These are phyloP conservation scores for Sonneratia alba DNA, from an alignment of 345 rosid genomes.

Conservation along the genomic window DNA sequence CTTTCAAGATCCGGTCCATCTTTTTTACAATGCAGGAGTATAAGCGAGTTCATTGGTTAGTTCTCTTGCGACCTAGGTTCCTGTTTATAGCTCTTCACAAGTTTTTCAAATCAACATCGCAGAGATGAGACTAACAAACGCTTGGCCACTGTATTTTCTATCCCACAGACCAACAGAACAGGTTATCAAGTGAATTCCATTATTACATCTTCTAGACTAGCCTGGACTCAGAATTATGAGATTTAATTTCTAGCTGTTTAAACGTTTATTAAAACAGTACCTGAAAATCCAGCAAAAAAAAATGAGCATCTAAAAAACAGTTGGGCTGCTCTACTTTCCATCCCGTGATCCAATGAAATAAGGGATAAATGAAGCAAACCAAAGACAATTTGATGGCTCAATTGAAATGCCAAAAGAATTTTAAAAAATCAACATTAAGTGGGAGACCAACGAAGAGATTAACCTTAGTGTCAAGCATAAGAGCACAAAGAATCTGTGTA, in stretches of 20 bases:
- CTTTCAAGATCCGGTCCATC: too few species aligned
- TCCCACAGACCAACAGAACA: background rate
- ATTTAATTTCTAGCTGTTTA: background rate
- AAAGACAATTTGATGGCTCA: background rate
- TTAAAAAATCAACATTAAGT: background rate
- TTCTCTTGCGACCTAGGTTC: background rate
- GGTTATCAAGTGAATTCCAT: background rate
- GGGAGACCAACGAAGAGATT: background rate
- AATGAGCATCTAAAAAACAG: background rate
- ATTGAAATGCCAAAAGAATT: background rate
- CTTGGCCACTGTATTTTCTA: background rate
- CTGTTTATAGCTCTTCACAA: background rate
- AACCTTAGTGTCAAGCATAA: constrained; percentile 82
- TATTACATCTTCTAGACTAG: too few species aligned
- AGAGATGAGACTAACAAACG: background rate
- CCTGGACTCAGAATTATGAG: background rate
- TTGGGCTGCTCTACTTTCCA: background rate
- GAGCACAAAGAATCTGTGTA: constrained; percentile 57
- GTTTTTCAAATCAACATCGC: background rate
- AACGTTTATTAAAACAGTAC: background rate
- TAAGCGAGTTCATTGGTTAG: too few species aligned
- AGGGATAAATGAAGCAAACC: background rate
- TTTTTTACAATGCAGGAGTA: too few species aligned
- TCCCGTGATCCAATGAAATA: background rate
- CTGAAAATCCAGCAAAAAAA: background rate